Conservation (phyloP, 2,329 filamentous ascomycete species). For the Corynespora cassiicola region DNA sequence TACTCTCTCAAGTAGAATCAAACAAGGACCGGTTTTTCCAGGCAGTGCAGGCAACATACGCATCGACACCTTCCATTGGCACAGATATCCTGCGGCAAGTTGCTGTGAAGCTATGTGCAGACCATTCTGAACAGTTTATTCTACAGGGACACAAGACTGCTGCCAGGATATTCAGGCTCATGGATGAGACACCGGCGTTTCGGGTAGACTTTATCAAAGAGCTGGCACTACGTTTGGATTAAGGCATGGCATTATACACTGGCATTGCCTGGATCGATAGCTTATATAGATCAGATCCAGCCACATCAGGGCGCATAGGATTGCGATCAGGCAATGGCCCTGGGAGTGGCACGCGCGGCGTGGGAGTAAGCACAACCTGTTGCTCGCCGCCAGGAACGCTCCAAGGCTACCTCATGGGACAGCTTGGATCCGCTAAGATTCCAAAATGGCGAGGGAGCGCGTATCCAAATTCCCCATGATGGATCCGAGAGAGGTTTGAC, state of each 20-base stretch:
- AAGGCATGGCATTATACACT: constrained; percentile 13
- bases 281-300: neutral
- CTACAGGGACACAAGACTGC: constrained; percentile 32
- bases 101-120: constrained; percentile 33
- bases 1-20: constrained; percentile 25
- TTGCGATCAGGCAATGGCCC: neutral
- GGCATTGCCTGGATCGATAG: neutral
- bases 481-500: too few relatives aligned
- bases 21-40: constrained; percentile 32
- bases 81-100: constrained; percentile 26
- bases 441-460: too few relatives aligned
- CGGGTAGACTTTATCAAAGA: constrained; percentile 37
- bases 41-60: constrained; percentile 33
- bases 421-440: too few relatives aligned
- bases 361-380: neutral
- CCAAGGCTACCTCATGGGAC: too few relatives aligned
- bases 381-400: constrained; percentile 2
- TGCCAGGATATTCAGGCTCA: constrained; percentile 30
- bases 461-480: too few relatives aligned
- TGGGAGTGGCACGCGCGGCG: neutral
- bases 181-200: constrained; percentile 39
- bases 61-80: constrained; percentile 25
- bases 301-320: constrained; percentile 1
- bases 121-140: constrained; percentile 36
- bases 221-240: constrained; percentile 32